phyloP scores from a whole-genome alignment of 2,329 filamentous ascomycete genomes.

The Beauveria brongniartii region DNA sequence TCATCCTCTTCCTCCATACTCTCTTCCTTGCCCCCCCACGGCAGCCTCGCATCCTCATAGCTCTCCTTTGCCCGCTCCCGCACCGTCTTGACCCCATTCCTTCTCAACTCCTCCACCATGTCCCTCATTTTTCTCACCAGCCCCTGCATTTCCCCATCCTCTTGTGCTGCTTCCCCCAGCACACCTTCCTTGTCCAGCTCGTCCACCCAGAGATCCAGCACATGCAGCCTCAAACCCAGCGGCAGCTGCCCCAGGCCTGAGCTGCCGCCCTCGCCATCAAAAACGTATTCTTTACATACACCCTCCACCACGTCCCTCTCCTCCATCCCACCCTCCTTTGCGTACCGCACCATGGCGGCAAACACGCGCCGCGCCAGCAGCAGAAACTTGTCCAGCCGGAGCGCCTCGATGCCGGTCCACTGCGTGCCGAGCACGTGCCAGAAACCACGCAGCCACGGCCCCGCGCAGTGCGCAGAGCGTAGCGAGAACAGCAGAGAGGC shows the following conservation, averaged over 20 bases:
- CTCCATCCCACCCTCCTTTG: constrained; percentile 21
- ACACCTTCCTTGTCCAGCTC: constrained; percentile 68
- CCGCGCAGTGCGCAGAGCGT: constrained; percentile 39
- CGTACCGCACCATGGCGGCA: constrained; percentile 55
- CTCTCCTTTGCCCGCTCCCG: constrained; percentile 61
- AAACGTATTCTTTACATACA: constrained; percentile 23
- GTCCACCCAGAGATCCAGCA: constrained; percentile 86
- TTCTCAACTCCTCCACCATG: constrained; percentile 48
- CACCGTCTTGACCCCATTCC: constrained; percentile 62
- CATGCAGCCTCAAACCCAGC: constrained; percentile 77
- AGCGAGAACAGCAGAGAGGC: constrained; percentile 50
- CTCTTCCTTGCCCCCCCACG: constrained; percentile 44
- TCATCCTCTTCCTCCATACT: constrained; percentile 22
- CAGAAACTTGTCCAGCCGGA: constrained; percentile 89
- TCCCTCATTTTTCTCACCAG: constrained; percentile 46
- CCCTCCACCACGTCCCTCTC: constrained; percentile 19
- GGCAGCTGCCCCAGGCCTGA: constrained; percentile 53
- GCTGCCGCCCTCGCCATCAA: constrained; percentile 24
- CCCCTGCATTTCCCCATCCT: constrained; percentile 24
- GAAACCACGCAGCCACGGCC: constrained; percentile 53
- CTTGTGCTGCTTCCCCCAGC: constrained; percentile 27
- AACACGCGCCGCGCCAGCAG: constrained; percentile 74
- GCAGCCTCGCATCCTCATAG: constrained; percentile 65
- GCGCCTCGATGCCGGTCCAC: constrained; percentile 66
- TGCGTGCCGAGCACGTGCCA: constrained; percentile 63